These are phyloP conservation scores for Nothopassalora personata DNA, from an alignment of 2,329 filamentous ascomycete genomes.

Conservation along the genomic window DNA sequence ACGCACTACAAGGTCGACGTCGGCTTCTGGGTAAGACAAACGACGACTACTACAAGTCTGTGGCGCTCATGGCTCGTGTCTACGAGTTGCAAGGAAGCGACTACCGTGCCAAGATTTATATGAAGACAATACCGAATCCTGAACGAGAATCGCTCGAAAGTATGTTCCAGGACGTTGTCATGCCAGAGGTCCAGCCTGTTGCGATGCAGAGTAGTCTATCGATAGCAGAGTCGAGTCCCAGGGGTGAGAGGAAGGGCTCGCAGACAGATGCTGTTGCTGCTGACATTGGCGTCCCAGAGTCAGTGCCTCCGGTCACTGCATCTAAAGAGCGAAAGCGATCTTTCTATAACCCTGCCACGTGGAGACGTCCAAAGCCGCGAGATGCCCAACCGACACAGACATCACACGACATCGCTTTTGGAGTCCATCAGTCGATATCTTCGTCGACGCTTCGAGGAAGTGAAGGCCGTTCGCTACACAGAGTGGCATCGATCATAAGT, in stretches of 20 bases:
- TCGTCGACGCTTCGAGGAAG: neutral
- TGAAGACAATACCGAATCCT: slow-evolving; percentile 8
- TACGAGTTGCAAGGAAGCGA: slow-evolving; percentile 7
- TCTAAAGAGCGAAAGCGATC: neutral
- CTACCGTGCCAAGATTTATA: slow-evolving; percentile 10
- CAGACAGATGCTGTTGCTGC: neutral
- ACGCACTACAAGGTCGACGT: slow-evolving; percentile 11
- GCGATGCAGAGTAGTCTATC: neutral
- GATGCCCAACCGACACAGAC: neutral
- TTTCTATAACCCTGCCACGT: neutral
- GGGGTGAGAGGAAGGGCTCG: neutral
- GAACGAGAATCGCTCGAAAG: neutral
- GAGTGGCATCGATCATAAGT: neutral
- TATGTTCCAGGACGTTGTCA: neutral
- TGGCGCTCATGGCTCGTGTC: slow-evolving; percentile 16
- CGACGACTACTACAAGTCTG: slow-evolving; percentile 5
- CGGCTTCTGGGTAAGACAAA: slow-evolving; percentile 11
- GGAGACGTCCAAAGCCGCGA: neutral
- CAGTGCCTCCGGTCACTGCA: neutral
- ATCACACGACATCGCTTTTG: neutral
- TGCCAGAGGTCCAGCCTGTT: neutral
- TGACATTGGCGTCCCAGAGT: neutral
- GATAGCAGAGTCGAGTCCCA: neutral
- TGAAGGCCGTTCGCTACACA: neutral
- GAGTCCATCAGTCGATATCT: neutral